Base-by-base conservation (phyloP, 2,329 filamentous ascomycete species). In the Emergomyces africanus region DNA sequence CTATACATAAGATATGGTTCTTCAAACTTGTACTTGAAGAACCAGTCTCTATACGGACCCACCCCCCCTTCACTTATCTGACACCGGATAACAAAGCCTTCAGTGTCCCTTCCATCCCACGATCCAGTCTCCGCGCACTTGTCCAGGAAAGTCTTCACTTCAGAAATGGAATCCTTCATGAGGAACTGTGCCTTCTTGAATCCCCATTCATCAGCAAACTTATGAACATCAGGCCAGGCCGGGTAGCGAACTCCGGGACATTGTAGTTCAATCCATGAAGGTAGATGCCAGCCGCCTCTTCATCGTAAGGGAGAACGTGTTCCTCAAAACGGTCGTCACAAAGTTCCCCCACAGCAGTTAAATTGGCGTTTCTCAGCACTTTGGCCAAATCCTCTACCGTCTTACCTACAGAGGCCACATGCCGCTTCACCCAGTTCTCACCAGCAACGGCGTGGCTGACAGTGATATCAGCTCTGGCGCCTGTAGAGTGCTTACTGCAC, bases 11-110 rank as follows among this genome's bases (percentile, higher is more conserved):
- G 78, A 70, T 99, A 99, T 0, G 94, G 94, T 75, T 99, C 94
- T 69, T 99, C 94, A 61, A 99, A 99, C 76, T 99, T 99, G 82
- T 91, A 99, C 75, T 99, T 99, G 85, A 99, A 99, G 75, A 99
- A 99, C 94, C 94, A 99, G 71, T 99, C 91, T n/a, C 82, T 76
- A 71, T 85, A 94, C 0, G 82, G 81, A 1, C 71, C 72, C 15
- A 71, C 70, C 0, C 73, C 75, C 0, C 77, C 76, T 54, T 74
- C 67, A 57, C 69, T 78, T 78, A 78, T 84, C 76, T 84, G 89
- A 81, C 94, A 97, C 59, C 94, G 86, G 65, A 99, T 87, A 60
- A 99, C 94, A 66, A 99, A 99, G 3, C 94, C 94, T 74, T 99
- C 94, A 0, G 96, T 92, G 65, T 97, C 92, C 58, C 91, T 87